Conservation (phyloP, 345 rosid genomes). For the Isatis tinctoria region DNA sequence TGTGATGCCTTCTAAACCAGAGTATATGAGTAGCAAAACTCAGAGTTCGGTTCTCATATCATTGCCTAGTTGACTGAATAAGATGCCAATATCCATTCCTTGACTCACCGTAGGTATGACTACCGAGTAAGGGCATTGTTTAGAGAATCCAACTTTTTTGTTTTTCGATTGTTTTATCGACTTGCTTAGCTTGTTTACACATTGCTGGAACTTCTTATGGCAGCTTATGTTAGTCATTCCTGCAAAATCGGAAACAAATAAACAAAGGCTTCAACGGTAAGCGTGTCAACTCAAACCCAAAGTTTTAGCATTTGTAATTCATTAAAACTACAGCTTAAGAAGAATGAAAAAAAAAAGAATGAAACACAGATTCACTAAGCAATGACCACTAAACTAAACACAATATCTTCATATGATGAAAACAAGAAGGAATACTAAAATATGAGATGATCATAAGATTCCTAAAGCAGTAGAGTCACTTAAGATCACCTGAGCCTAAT, state of each 20-base stretch:
- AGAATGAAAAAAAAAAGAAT: neutral
- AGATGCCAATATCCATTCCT: constrained; percentile 90
- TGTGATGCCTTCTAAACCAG: neutral
- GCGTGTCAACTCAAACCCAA: neutral
- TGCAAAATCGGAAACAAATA: constrained; percentile 19
- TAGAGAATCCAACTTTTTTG: constrained; percentile 59
- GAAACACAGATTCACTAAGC: neutral
- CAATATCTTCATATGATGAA: neutral
- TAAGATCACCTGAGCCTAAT: neutral
- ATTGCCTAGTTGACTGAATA: constrained; percentile 64
- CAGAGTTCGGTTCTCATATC: constrained; percentile 54
- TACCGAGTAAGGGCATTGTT: constrained; percentile 55
- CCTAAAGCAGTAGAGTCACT: neutral
- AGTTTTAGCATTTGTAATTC: neutral
- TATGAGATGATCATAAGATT: neutral
- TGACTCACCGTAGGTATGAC: constrained; percentile 82
- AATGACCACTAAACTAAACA: neutral
- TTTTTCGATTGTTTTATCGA: constrained; percentile 40
- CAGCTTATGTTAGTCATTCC: constrained; percentile 70
- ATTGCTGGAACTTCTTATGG: constrained; percentile 78
- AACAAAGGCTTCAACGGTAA: neutral
- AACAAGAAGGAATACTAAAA: neutral
- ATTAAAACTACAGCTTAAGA: neutral
- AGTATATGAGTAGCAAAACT: constrained; percentile 1
- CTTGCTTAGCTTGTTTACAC: constrained; percentile 68